Percentiles rank a stretch among this genome's conserved stretches.
Evolutionary conservation across 352 stramenopile species (phyloP).

Genomic region (Globisporangium paroecandrum): DNA sequence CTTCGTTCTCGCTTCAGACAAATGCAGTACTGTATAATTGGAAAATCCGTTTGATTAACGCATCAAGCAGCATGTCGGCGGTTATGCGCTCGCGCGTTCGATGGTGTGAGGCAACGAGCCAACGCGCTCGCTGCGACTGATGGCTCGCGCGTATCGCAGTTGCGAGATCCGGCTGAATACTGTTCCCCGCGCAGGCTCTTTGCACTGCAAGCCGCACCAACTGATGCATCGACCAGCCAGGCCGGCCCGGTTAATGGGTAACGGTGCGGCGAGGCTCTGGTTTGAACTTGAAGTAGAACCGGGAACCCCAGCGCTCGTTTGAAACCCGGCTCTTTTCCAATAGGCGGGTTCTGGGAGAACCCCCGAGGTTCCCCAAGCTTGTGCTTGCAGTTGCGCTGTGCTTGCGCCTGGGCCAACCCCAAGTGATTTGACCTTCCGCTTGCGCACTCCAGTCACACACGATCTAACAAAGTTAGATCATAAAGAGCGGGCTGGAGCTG

Average conservation of each 20-base stretch:
- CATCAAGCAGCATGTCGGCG: background rate
- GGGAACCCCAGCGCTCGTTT: background rate
- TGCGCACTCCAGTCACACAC: background rate
- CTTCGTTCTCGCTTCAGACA: background rate
- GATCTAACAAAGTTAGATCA: conserved; percentile 3
- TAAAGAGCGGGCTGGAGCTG: background rate
- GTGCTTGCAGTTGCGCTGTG: background rate
- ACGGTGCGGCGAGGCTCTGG: background rate
- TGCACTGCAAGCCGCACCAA: background rate
- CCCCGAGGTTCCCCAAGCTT: background rate
- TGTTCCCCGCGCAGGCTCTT: background rate
- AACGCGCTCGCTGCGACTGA: background rate
- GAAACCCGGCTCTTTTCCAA: background rate
- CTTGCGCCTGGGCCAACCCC: background rate
- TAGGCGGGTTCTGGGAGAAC: too few species aligned
- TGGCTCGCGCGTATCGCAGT: conserved; percentile 6
- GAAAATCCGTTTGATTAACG: background rate
- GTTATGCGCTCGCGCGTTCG: background rate
- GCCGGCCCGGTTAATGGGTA: background rate
- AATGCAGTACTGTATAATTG: background rate
- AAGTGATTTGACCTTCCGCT: background rate
- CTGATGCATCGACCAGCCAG: background rate
- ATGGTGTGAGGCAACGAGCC: background rate
- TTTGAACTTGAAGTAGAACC: conserved; percentile 2
- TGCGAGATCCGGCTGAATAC: background rate